Evolutionary conservation across 2,329 filamentous ascomycete species (phyloP), one percentile per base, ranked within the genome.

Genomic region (Ascochyta rabiei): DNA sequence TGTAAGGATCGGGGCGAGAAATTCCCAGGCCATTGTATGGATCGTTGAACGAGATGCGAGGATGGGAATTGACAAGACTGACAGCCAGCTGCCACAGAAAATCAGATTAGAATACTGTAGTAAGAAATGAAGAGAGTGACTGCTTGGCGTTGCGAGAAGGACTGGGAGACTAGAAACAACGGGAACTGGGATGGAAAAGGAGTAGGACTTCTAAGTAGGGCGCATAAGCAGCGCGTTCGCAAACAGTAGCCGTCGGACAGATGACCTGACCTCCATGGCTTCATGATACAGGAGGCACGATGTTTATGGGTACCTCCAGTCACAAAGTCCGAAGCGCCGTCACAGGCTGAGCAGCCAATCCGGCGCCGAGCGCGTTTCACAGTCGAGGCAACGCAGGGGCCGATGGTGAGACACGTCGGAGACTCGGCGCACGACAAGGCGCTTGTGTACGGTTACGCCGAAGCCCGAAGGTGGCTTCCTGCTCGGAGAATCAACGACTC

Each of bases 1-100:
- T 16, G 68, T 71, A 28, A 68, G 66, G n/a, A 71, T 69, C 10
- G 68, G 68, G 42, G 68, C 67, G 42, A 71, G 68, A 48, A 63
- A 71, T 7, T 68, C 67, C 58, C 66, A 66, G 30, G 62, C 66
- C 68, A 70, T 70, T 18, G 43, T 63, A 45, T 38, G 10, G 41
- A 35, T 52, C 41, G 26, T 41, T 23, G 30, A n/a, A 26, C 8
- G 9, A 38, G 33, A 41, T 9, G 10, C 48, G 19, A 30, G 13
- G 19, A 26, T 42, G 34, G 47, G 9, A 21, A 35, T 30, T 13
- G 33, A 33, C 30, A 18, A 26, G 23, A 34, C n/a, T 34, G 59
- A 64, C 63, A 68, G 63, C 63, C 65, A 53, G 64, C 63, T 68
- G 65, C 35, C 63, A 53, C 47, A 18, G 52, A 33, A 12, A 24